Base-by-base conservation (phyloP, 164 flowering plant genomes). In the Malania oleifera region DNA sequence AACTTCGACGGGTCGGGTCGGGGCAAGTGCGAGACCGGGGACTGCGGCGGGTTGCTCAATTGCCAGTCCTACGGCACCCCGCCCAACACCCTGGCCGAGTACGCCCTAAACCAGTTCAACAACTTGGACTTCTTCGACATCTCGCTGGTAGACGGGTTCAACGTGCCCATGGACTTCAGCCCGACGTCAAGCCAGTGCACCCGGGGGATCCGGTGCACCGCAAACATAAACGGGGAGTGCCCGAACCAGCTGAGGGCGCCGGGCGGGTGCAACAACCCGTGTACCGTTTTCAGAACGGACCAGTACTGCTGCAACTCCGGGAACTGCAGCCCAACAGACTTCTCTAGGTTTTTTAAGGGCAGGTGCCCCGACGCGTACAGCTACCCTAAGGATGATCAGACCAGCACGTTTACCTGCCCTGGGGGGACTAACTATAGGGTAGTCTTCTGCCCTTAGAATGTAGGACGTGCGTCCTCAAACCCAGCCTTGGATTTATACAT, bases 241-340 rank as follows among this genome's bases (percentile, higher is more conserved):
- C 79, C 76, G 11, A 44, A 29, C 49, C 57, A 45, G 31, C 40
- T 74, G 11, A n/a, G 50, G 26, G 57, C 62, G 17, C 45, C 65
- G 3, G 76, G 76, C 1, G 75, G 75, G 7, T 72, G 79, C 58
- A 43, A 71, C 40, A 66, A 66, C 39, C 73, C 73, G 14, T 69
- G 79, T 41, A 63, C 69, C 0, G 73, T 69, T 18, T 66, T 63
- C 52, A 55, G 55, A 31, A 70, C 70, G 15, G 20, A 56, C 2
- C 38, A 66, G 49, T 69, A 75, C 41, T 75, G 76, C 26, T 75
- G 79, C 64, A 60, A 14, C 22, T 2, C 49, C 10, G 67, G 73
- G 12, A 20, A 6, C 8, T 75, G 79, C 37, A 47, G 63, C 7
- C 79, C 79, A 12, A 75, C 76, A 13, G 2, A n/a, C 1, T 67